Evolutionary conservation across 345 rosid species (phyloP).

Genomic region (Salix caprea): DNA sequence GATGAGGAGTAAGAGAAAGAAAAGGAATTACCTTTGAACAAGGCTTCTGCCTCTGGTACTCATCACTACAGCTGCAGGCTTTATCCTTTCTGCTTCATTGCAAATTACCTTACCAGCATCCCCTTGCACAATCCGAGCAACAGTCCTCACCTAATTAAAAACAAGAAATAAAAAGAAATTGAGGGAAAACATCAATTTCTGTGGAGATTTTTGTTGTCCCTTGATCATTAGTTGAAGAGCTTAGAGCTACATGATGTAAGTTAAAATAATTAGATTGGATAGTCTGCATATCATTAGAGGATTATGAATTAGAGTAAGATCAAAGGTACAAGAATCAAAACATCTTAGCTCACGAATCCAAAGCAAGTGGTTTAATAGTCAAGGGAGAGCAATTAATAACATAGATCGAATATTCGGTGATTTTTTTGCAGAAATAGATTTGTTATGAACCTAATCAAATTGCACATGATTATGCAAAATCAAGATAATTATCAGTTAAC

Average conservation of each 20-base stretch:
- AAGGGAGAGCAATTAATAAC: background rate
- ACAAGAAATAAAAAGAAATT: background rate
- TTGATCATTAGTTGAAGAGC: background rate
- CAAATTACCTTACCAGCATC: constrained; percentile 75
- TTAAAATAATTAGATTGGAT: background rate
- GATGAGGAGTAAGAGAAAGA: background rate
- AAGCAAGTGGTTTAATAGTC: background rate
- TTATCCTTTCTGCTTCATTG: constrained; percentile 72
- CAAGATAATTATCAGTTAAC: background rate
- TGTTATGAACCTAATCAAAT: background rate
- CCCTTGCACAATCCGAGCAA: constrained; percentile 74
- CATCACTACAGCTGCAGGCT: constrained; percentile 87
- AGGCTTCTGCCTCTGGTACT: constrained; percentile 86
- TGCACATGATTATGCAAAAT: background rate
- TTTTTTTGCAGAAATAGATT: background rate
- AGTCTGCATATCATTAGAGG: background rate
- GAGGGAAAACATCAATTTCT: background rate
- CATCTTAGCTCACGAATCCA: background rate
- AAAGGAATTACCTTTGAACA: constrained; percentile 51
- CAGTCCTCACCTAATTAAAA: constrained; percentile 46
- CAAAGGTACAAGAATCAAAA: background rate
- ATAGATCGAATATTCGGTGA: background rate
- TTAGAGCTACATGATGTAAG: background rate
- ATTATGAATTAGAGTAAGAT: background rate
- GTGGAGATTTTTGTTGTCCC: background rate